These are phyloP conservation scores for Metarhizium robertsii DNA, from an alignment of 2,329 filamentous ascomycete genomes.

Conservation along the genomic window DNA sequence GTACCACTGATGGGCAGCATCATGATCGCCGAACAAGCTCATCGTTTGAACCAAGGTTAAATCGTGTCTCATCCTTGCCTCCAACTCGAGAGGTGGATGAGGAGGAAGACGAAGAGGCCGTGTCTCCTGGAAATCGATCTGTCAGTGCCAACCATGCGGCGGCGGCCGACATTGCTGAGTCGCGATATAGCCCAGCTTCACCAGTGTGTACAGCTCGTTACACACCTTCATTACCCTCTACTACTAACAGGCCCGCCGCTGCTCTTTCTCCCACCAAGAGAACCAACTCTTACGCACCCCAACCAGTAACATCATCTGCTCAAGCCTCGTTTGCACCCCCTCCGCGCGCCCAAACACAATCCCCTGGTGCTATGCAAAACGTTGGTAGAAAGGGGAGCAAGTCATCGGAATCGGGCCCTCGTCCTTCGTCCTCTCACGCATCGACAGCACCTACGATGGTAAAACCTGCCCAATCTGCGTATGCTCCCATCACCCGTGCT, in stretches of 20 bases:
- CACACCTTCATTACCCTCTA: conserved; percentile 38
- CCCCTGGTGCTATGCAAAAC: conserved; percentile 40
- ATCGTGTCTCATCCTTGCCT: conserved; percentile 47
- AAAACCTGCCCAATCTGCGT: conserved; percentile 15
- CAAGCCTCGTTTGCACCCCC: conserved; percentile 40
- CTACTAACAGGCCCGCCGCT: conserved; percentile 25
- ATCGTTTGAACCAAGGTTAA: conserved; percentile 45
- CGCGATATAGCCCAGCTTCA: conserved; percentile 29
- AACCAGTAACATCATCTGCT: conserved; percentile 23
- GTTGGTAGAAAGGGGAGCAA: conserved; percentile 16
- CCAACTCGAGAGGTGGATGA: conserved; percentile 55
- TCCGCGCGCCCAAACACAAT: conserved; percentile 52
- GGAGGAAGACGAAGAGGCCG: conserved; percentile 30
- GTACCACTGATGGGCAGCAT: conserved; percentile 32
- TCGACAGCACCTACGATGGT: conserved; percentile 26
- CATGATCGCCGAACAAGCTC: conserved; percentile 41
- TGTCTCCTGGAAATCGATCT: conserved; percentile 13
- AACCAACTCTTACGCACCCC: conserved; percentile 39
- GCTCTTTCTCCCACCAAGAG: conserved; percentile 49
- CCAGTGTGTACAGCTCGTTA: conserved; percentile 25
- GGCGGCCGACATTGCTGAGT: conserved; percentile 18
- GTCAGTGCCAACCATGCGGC: conserved; percentile 16
- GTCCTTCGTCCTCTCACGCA: conserved; percentile 44
- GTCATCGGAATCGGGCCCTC: conserved; percentile 35
- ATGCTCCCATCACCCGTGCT: conserved; percentile 28